Percentiles rank a stretch among this genome's conserved stretches.
phyloP scores from a whole-genome alignment of 2,329 filamentous ascomycete species.

The Chaetomium sp. region DNA sequence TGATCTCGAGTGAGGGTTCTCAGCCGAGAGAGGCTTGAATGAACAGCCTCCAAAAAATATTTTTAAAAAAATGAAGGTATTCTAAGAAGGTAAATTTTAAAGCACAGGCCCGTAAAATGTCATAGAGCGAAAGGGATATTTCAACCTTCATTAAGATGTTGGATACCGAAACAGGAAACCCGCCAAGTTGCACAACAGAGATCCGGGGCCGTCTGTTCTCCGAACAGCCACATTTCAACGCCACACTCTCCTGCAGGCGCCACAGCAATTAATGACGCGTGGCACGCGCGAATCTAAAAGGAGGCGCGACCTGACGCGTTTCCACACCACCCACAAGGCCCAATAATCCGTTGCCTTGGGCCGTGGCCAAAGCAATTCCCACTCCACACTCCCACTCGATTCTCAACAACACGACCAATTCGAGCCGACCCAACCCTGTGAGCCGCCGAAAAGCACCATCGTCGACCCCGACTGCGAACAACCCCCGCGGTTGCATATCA shows the following conservation, averaged over 20 bases:
- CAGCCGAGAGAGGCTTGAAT: no score
- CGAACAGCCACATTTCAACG: not conserved
- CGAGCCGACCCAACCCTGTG: not conserved
- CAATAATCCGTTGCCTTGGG: conserved; percentile 16
- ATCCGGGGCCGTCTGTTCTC: not conserved
- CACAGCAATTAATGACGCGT: conserved; percentile 10
- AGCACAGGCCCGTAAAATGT: no score
- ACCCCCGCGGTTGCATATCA: not conserved
- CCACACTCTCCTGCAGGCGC: conserved; percentile 2
- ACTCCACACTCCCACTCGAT: conserved; percentile 6
- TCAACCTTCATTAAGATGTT: no score
- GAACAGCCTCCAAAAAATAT: no score
- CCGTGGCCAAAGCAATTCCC: conserved; percentile 11
- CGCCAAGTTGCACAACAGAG: no score
- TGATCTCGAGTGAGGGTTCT: no score
- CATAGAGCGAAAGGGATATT: no score
- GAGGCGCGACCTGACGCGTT: conserved; percentile 14
- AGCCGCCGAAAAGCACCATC: not conserved
- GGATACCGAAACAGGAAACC: no score
- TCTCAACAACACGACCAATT: not conserved
- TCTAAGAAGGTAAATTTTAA: no score
- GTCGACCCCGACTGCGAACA: not conserved
- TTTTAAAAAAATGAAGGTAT: no score
- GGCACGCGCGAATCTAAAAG: conserved; percentile 6
- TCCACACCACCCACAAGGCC: conserved; percentile 5